These are phyloP conservation scores for Solanum dulcamara DNA, from an alignment of 257 asterid species.

Conservation along the genomic window DNA sequence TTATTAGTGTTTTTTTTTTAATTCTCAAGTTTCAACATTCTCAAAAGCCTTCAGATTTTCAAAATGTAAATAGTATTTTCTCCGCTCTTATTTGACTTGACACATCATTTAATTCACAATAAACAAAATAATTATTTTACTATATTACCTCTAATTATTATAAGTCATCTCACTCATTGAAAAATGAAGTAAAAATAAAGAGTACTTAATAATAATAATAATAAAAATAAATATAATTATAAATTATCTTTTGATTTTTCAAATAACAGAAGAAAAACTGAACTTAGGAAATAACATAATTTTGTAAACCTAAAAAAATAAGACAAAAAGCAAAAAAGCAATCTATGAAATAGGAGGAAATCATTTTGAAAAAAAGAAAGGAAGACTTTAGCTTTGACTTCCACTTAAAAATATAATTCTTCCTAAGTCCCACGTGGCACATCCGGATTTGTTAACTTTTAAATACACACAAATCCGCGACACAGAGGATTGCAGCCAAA, in stretches of 20 bases:
- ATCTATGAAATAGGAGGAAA: neutral
- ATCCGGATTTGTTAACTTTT: neutral
- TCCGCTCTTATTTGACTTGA: neutral
- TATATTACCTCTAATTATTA: neutral
- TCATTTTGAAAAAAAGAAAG: no score
- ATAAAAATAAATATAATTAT: neutral
- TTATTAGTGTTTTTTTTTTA: neutral
- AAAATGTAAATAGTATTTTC: neutral
- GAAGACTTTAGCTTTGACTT: neutral
- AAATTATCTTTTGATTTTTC: neutral
- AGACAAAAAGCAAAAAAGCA: neutral
- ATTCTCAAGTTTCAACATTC: neutral
- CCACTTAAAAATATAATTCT: neutral
- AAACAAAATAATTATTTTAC: neutral
- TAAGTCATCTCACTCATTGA: neutral
- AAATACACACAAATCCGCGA: neutral
- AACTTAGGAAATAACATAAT: neutral
- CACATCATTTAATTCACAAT: neutral
- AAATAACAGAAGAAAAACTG: neutral
- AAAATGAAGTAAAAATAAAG: neutral
- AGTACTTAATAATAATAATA: no score
- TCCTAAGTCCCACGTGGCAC: neutral
- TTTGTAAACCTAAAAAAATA: neutral
- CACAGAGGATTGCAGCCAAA: constrained; percentile 25
- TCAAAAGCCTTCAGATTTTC: neutral